These are phyloP conservation scores for Cenococcum geophilum DNA, from an alignment of 495 filamentous ascomycete genomes.

Conservation along the genomic window DNA sequence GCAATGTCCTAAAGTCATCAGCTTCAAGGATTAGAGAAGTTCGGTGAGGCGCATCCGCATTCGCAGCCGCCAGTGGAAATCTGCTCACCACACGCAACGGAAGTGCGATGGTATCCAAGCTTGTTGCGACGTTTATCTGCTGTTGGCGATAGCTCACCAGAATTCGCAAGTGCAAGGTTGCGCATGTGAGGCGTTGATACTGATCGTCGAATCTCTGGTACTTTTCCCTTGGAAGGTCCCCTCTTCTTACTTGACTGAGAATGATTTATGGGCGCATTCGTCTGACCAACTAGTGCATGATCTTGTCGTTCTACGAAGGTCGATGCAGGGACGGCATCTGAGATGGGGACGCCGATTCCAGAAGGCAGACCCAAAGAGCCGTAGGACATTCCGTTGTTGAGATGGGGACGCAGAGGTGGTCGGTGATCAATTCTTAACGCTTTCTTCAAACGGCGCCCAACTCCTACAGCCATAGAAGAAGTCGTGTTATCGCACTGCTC, in stretches of 20 bases:
- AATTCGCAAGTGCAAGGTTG: slow-evolving; percentile 42
- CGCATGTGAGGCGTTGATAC: slow-evolving; percentile 63
- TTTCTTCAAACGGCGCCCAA: slow-evolving; percentile 24
- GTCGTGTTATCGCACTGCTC: slow-evolving; percentile 12
- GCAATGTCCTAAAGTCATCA: slow-evolving; percentile 66
- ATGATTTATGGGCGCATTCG: slow-evolving; percentile 6
- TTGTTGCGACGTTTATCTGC: slow-evolving; percentile 91
- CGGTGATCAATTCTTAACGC: slow-evolving; percentile 21
- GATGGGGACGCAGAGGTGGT: slow-evolving; percentile 14
- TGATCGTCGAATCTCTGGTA: slow-evolving; percentile 52
- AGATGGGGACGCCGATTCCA: slow-evolving; percentile 23
- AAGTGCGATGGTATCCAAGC: slow-evolving; percentile 93
- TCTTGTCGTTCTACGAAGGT: slow-evolving; percentile 9
- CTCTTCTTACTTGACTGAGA: slow-evolving; percentile 21
- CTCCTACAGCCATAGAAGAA: slow-evolving; percentile 30
- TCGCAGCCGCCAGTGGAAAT: background rate
- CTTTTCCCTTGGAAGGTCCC: slow-evolving; percentile 23
- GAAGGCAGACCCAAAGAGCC: slow-evolving; percentile 15
- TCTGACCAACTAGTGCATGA: slow-evolving; percentile 6
- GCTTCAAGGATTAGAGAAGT: slow-evolving; percentile 5
- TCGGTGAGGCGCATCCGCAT: background rate
- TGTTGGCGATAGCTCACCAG: slow-evolving; percentile 43
- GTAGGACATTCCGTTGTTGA: slow-evolving; percentile 26
- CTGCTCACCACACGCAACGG: slow-evolving; percentile 91
- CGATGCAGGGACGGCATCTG: slow-evolving; percentile 7